Percentiles rank a stretch among this genome's conserved stretches.
Conservation (phyloP, 2,329 filamentous ascomycete genomes). For the Trichoderma atrobrunneum region DNA sequence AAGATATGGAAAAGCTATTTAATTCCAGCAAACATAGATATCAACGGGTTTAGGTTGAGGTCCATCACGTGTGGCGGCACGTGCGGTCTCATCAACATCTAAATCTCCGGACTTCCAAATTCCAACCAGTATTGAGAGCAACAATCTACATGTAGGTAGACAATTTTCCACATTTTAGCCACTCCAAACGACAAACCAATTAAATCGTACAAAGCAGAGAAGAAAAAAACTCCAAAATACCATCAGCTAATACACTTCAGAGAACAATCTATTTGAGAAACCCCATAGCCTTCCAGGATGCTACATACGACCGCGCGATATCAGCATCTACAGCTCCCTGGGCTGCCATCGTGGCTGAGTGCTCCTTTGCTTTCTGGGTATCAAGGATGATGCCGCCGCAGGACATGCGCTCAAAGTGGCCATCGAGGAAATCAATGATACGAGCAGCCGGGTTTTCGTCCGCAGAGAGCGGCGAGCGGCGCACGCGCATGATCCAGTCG, state of each 20-base stretch:
- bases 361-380: constrained; percentile 16
- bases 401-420: constrained; percentile 21
- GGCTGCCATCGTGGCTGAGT: constrained; percentile 3
- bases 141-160: neutral
- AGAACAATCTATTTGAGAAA: neutral
- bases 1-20: neutral
- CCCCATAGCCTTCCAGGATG: neutral
- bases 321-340: neutral
- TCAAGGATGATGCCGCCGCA: constrained; percentile 22
- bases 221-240: neutral
- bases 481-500: neutral
- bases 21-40: neutral
- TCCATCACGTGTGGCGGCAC: neutral
- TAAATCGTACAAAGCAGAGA: neutral
- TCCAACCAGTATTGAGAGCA: neutral
- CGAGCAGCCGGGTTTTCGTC: neutral
- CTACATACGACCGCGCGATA: neutral
- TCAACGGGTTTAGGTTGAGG: neutral
- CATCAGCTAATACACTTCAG: neutral
- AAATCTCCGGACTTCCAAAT: neutral
- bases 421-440: constrained; percentile 18
- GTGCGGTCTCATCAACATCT: neutral
- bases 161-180: neutral
- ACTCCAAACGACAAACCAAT: neutral
- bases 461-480: neutral